A percentile compares a stretch with the other conserved stretches of the same genome.
These are phyloP conservation scores for Tuber microsphaerosporum DNA, from an alignment of 495 filamentous ascomycete species.

Conservation along the genomic window DNA sequence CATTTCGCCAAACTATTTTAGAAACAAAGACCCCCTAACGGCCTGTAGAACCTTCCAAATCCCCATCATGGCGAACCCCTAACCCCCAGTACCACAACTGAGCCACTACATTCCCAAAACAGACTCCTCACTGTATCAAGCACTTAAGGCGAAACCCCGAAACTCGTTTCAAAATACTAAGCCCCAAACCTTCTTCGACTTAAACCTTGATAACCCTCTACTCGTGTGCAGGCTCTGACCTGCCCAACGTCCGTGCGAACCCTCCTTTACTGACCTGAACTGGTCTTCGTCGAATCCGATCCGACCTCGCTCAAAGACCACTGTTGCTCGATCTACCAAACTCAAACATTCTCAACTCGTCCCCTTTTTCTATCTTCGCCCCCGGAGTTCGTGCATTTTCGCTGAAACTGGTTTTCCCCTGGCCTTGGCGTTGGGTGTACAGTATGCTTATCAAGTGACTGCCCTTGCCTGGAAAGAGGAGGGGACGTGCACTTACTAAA, in stretches of 20 bases:
- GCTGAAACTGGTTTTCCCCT: constrained; percentile 30
- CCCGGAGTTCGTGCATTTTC: constrained; percentile 37
- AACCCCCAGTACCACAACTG: neutral
- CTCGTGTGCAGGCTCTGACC: constrained; percentile 37
- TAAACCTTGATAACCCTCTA: constrained; percentile 11
- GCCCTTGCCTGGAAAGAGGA: neutral
- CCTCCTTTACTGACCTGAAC: constrained; percentile 24
- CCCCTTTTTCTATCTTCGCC: constrained; percentile 40
- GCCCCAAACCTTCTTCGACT: constrained; percentile 4
- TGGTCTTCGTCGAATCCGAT: constrained; percentile 45
- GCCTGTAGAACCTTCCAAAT: neutral
- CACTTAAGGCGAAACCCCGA: neutral
- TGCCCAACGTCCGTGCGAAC: constrained; percentile 38
- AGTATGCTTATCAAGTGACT: neutral
- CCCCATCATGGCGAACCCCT: neutral
- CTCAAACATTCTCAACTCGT: constrained; percentile 44
- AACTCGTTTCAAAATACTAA: neutral
- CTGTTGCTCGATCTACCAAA: constrained; percentile 44
- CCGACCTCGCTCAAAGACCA: constrained; percentile 42
- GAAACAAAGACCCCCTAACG: neutral
- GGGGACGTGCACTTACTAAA: constrained; percentile 27
- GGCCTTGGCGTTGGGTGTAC: neutral
- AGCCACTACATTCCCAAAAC: neutral
- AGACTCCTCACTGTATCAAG: neutral
- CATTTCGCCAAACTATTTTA: neutral